Conservation (phyloP, 2,329 filamentous ascomycete genomes). For the Penicillium sp. region DNA sequence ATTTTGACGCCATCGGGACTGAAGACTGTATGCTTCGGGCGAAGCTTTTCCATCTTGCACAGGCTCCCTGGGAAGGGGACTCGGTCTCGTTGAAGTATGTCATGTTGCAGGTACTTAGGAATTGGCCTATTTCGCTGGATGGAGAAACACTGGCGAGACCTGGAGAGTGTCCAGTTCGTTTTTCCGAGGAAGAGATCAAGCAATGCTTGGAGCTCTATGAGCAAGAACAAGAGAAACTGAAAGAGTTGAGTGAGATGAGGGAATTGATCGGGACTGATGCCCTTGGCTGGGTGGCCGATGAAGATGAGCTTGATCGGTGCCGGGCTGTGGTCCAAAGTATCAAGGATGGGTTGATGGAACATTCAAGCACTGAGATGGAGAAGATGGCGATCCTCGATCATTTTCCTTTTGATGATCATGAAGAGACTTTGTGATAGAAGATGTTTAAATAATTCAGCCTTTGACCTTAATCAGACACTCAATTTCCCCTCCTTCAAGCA, state of each 20-base stretch:
- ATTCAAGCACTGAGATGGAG: conserved; percentile 20
- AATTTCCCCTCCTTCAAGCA: no score
- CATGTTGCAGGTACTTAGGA: conserved; percentile 17
- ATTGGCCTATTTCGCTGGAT: conserved; percentile 20
- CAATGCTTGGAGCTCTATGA: not conserved
- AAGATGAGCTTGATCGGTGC: conserved; percentile 18
- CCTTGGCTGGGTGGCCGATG: conserved; percentile 24
- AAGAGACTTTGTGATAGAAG: conserved; percentile 6
- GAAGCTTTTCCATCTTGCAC: not conserved
- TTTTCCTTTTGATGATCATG: conserved; percentile 21
- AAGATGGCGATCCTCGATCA: conserved; percentile 12
- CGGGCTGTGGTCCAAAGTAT: conserved; percentile 15
- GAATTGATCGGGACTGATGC: conserved; percentile 21
- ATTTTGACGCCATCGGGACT: conserved; percentile 4
- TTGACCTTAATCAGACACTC: no score
- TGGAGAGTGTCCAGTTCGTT: conserved; percentile 18
- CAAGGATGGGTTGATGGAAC: conserved; percentile 18
- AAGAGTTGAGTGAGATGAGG: conserved; percentile 10
- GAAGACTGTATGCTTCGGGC: conserved; percentile 1
- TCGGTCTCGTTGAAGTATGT: not conserved
- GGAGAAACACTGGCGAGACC: not conserved
- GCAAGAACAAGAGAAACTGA: not conserved
- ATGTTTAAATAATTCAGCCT: not conserved
- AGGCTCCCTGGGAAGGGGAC: not conserved
- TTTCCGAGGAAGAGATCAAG: conserved; percentile 3